phyloP scores from a whole-genome alignment of 345 rosid genomes.

The Gossypium raimondii region DNA sequence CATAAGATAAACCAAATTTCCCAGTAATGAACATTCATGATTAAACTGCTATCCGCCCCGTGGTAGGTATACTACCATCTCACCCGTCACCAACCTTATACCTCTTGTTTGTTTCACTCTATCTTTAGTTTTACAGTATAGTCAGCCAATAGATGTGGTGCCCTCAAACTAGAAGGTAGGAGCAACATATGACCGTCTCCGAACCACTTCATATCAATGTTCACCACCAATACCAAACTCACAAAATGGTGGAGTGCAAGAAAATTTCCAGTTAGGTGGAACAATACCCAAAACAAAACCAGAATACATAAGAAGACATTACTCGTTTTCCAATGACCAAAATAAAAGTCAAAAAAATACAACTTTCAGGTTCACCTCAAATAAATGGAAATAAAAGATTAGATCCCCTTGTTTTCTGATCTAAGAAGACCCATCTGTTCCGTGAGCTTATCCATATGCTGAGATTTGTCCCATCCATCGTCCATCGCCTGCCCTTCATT shows the following conservation, averaged over 20 bases:
- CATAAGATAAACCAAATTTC: no score
- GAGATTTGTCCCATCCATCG: conserved; percentile 45
- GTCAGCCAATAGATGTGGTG: neutral
- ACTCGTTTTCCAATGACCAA: neutral
- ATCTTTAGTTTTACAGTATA: no score
- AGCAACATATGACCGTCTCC: neutral
- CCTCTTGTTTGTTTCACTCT: no score
- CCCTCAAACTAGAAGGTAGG: neutral
- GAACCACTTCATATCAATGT: neutral
- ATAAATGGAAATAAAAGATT: conserved; percentile 14
- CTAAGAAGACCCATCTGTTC: conserved; percentile 81
- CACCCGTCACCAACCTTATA: neutral
- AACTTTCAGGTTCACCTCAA: conserved; percentile 10
- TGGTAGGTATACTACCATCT: neutral
- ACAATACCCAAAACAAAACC: no score
- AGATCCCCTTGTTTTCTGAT: conserved; percentile 41
- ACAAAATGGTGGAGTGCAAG: neutral
- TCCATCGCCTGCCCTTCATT: conserved; percentile 32
- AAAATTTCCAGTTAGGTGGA: neutral
- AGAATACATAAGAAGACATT: conserved; percentile 1
- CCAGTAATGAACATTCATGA: no score
- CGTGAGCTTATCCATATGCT: conserved; percentile 67
- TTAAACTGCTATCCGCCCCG: neutral
- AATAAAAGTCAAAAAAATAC: neutral
- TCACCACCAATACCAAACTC: neutral